Evolutionary conservation across 2,329 filamentous ascomycete genomes (phyloP).

Genomic region (Clarireedia homoeocarpa): DNA sequence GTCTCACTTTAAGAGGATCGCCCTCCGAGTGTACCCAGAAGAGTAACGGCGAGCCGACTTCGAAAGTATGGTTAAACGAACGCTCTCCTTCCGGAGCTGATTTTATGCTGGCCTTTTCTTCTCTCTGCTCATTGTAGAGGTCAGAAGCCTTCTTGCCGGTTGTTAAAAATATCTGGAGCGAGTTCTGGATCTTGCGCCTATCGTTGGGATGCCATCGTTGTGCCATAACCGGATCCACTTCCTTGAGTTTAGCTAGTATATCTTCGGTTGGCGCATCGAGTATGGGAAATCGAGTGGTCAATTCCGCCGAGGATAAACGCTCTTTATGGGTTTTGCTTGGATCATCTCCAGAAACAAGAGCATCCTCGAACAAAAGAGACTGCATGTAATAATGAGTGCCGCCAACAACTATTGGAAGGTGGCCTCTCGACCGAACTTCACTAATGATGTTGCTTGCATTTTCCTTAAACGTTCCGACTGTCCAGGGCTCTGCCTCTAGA

Average conservation of each 20-base stretch:
- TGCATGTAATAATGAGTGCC: conserved; percentile 96
- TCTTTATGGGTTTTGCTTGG: conserved; percentile 24
- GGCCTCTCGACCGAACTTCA: conserved; percentile 71
- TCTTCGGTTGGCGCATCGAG: conserved; percentile 62
- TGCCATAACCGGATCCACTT: conserved; percentile 86
- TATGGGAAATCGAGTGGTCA: conserved; percentile 53
- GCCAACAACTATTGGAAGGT: conserved; percentile 82
- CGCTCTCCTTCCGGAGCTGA: conserved; percentile 11
- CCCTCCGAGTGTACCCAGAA: conserved; percentile 82
- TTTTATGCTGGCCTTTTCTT: conserved; percentile 30
- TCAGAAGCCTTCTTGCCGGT: conserved; percentile 78
- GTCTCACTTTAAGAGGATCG: conserved; percentile 57
- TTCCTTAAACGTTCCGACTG: conserved; percentile 66
- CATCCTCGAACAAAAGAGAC: conserved; percentile 73
- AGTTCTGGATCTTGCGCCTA: conserved; percentile 78
- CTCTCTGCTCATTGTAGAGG: conserved; percentile 72
- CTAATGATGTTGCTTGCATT: conserved; percentile 62
- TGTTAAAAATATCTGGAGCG: conserved; percentile 80
- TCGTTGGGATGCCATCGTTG: conserved; percentile 92
- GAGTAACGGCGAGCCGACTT: conserved; percentile 36
- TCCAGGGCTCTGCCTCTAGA: conserved; percentile 74
- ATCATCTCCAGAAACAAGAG: conserved; percentile 41
- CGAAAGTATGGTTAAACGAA: neutral
- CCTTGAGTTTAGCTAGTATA: conserved; percentile 63
- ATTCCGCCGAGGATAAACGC: conserved; percentile 28